Conservation (phyloP, 345 rosid species). For the Bruguiera gymnorhiza region DNA sequence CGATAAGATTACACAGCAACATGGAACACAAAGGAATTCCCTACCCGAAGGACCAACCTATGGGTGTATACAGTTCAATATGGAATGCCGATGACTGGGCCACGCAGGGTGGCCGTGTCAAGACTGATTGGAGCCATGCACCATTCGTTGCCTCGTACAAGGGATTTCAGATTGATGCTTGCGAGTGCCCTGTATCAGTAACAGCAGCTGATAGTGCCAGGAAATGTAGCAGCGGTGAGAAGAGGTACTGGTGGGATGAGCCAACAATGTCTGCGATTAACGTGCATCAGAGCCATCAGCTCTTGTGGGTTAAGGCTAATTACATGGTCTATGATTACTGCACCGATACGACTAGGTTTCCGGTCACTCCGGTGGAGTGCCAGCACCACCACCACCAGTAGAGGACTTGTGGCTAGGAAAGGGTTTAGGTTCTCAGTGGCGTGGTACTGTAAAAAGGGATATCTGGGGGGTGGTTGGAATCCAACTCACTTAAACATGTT, state of each 20-base stretch:
- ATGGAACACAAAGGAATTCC: constrained; percentile 87
- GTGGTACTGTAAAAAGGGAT: constrained; percentile 2
- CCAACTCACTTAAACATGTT: constrained; percentile 13
- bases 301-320: constrained; percentile 85
- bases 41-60: constrained; percentile 86
- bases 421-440: not conserved
- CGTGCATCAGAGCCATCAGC: constrained; percentile 90
- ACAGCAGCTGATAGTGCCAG: constrained; percentile 45
- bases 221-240: constrained; percentile 59
- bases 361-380: constrained; percentile 78
- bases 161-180: constrained; percentile 72
- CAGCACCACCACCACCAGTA: constrained; percentile 58
- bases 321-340: constrained; percentile 95
- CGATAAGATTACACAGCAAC: constrained; percentile 72
- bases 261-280: constrained; percentile 67
- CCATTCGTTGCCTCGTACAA: constrained; percentile 87
- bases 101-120: constrained; percentile 89
- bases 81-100: constrained; percentile 99
- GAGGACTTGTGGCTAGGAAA: not conserved
- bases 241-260: constrained; percentile 90
- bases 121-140: constrained; percentile 96
- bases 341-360: constrained; percentile 65
- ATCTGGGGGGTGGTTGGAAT: not conserved
- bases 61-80: constrained; percentile 97
- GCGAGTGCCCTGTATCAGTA: constrained; percentile 57